A percentile compares a stretch with the other conserved stretches of the same genome.
These are phyloP conservation scores for Endoconidiophora laricicola DNA, from an alignment of 2,329 filamentous ascomycete genomes.

Conservation along the genomic window DNA sequence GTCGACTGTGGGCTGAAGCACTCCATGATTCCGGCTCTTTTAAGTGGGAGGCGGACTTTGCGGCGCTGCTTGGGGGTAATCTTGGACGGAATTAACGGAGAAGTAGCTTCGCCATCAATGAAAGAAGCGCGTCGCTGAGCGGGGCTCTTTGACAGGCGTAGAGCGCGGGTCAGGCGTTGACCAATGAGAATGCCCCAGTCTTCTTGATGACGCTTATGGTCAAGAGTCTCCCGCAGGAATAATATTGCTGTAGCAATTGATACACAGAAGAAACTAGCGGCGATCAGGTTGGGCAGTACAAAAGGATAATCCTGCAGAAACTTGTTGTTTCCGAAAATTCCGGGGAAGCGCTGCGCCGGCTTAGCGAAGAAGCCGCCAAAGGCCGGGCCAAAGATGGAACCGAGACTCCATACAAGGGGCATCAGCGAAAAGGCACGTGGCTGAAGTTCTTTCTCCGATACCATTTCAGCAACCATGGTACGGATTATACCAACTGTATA, in stretches of 20 bases:
- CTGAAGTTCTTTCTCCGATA: constrained; percentile 71
- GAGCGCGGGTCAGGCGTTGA: constrained; percentile 37
- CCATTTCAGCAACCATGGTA: constrained; percentile 85
- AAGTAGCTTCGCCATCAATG: constrained; percentile 38
- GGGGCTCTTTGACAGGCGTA: constrained; percentile 17
- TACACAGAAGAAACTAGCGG: constrained; percentile 58
- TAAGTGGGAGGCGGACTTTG: constrained; percentile 12
- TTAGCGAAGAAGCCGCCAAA: constrained; percentile 78
- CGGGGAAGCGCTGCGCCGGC: constrained; percentile 58
- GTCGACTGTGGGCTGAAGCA: constrained; percentile 60
- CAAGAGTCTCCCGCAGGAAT: constrained; percentile 77
- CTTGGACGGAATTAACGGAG: constrained; percentile 32
- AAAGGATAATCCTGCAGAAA: constrained; percentile 71
- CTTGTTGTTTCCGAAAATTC: constrained; percentile 45
- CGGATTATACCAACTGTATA: constrained; percentile 68
- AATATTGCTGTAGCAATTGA: constrained; percentile 58
- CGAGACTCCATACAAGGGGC: constrained; percentile 78
- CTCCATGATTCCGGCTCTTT: constrained; percentile 32
- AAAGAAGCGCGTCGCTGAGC: constrained; percentile 29
- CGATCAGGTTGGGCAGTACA: constrained; percentile 65
- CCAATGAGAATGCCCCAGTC: constrained; percentile 69
- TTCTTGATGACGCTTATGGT: constrained; percentile 45
- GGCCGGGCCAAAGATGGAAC: constrained; percentile 71
- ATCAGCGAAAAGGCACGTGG: constrained; percentile 83
- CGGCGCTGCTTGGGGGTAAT: constrained; percentile 16